A percentile compares a stretch with the other conserved stretches of the same genome.
phyloP scores from a whole-genome alignment of 768 basidiomycete species.

The Leccinum longicurvipes region DNA sequence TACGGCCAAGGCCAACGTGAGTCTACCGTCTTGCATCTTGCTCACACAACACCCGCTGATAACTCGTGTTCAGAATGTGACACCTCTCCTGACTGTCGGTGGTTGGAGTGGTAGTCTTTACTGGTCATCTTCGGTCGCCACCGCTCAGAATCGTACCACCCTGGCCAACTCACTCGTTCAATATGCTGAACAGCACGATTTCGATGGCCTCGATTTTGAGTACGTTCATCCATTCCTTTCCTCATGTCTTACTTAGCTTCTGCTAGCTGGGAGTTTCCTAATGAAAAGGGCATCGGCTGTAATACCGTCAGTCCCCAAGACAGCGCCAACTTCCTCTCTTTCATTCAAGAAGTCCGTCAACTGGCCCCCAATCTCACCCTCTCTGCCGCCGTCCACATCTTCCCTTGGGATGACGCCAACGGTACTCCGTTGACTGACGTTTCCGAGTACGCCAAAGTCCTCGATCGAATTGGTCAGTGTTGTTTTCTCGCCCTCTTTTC shows the following conservation, averaged over 20 bases:
- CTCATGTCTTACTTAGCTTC: neutral
- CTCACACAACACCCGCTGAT: neutral
- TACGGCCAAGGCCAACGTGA: constrained; percentile 26
- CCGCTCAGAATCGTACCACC: constrained; percentile 49
- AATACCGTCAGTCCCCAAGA: constrained; percentile 64
- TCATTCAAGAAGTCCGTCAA: constrained; percentile 68
- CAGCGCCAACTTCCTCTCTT: constrained; percentile 72
- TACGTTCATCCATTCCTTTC: constrained; percentile 29
- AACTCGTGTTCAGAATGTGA: constrained; percentile 41
- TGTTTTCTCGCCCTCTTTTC: constrained; percentile 7
- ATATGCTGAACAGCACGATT: constrained; percentile 45
- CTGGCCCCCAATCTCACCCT: constrained; percentile 58
- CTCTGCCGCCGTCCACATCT: constrained; percentile 65
- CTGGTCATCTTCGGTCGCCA: constrained; percentile 59
- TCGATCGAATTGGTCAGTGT: constrained; percentile 66
- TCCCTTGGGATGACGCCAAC: constrained; percentile 59
- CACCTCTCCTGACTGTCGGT: constrained; percentile 58
- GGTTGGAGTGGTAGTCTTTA: constrained; percentile 65
- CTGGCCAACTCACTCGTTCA: constrained; percentile 54
- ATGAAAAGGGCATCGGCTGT: constrained; percentile 60
- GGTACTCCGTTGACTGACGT: constrained; percentile 61
- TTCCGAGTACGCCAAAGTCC: constrained; percentile 56
- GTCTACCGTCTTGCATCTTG: neutral
- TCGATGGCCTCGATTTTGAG: constrained; percentile 73
- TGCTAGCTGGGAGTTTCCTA: constrained; percentile 86